Evolutionary conservation across 257 asterid genomes (phyloP).

Genomic region (Lavandula angustifolia): DNA sequence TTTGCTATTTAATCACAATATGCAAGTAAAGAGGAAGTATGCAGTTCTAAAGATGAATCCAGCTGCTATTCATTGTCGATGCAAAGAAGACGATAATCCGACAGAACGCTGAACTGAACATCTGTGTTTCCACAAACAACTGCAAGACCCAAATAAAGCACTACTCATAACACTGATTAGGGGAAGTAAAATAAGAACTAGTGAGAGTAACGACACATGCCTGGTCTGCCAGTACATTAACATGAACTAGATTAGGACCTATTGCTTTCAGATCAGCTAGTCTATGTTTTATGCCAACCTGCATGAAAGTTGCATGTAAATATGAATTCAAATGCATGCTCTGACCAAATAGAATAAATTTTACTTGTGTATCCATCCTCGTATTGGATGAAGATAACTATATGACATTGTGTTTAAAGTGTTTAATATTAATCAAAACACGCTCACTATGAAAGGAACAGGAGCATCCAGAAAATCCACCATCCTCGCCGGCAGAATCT

Average conservation of each 20-base stretch:
- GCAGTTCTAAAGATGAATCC: not conserved
- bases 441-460: conserved; percentile 92
- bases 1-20: not conserved
- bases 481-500: conserved; percentile 93
- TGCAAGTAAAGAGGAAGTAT: not conserved
- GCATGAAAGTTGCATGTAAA: conserved; percentile 38
- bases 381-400: not conserved
- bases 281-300: conserved; percentile 83
- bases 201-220: conserved; percentile 38
- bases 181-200: not conserved
- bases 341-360: too few species aligned
- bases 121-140: conserved; percentile 83
- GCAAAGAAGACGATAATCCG: conserved; percentile 69
- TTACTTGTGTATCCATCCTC: too few species aligned
- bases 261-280: conserved; percentile 58
- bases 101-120: conserved; percentile 68
- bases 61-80: conserved; percentile 49
- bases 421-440: conserved; percentile 3
- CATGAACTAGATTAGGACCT: conserved; percentile 63
- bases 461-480: conserved; percentile 96
- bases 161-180: not conserved
- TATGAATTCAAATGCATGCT: not conserved
- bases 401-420: not conserved
- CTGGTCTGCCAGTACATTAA: conserved; percentile 59
- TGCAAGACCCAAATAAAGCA: conserved; percentile 42